These are phyloP conservation scores for Saxispiralis lemnorum DNA, from an alignment of 495 filamentous ascomycete species.

Conservation along the genomic window DNA sequence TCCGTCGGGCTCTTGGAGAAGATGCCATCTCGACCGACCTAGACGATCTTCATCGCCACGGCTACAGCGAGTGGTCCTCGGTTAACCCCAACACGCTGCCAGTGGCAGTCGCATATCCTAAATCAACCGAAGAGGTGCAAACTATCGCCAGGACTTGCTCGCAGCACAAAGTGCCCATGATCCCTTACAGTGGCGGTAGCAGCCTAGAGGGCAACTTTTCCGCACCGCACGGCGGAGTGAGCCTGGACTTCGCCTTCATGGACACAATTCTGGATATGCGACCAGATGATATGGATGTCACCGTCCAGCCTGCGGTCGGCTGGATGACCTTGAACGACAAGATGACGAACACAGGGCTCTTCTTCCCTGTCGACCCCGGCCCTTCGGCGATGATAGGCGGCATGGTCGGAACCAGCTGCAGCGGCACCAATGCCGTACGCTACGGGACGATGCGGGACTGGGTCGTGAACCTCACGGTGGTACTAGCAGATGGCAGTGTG, in stretches of 20 bases:
- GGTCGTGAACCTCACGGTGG: slow-evolving; percentile 66
- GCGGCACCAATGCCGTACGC: slow-evolving; percentile 59
- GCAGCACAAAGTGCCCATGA: slow-evolving; percentile 70
- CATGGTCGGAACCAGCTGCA: slow-evolving; percentile 67
- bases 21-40: slow-evolving; percentile 68
- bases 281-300: slow-evolving; percentile 76
- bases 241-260: slow-evolving; percentile 79
- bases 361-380: slow-evolving; percentile 76
- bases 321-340: slow-evolving; percentile 80
- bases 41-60: slow-evolving; percentile 63
- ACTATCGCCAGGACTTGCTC: slow-evolving; percentile 63
- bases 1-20: slow-evolving; percentile 28
- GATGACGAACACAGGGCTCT: slow-evolving; percentile 57
- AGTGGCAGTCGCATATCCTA: slow-evolving; percentile 41
- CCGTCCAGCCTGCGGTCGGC: slow-evolving; percentile 77
- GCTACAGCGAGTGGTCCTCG: slow-evolving; percentile 80
- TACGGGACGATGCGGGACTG: slow-evolving; percentile 82
- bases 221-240: slow-evolving; percentile 67
- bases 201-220: slow-evolving; percentile 82
- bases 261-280: slow-evolving; percentile 62
- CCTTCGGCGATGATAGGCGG: slow-evolving; percentile 27
- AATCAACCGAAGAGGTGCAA: slow-evolving; percentile 52
- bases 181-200: slow-evolving; percentile 72
- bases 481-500: slow-evolving; percentile 59
- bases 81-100: slow-evolving; percentile 44